Evolutionary conservation across 129 eudicot genomes (phyloP).

Genomic region (Kitagawia praeruptora): DNA sequence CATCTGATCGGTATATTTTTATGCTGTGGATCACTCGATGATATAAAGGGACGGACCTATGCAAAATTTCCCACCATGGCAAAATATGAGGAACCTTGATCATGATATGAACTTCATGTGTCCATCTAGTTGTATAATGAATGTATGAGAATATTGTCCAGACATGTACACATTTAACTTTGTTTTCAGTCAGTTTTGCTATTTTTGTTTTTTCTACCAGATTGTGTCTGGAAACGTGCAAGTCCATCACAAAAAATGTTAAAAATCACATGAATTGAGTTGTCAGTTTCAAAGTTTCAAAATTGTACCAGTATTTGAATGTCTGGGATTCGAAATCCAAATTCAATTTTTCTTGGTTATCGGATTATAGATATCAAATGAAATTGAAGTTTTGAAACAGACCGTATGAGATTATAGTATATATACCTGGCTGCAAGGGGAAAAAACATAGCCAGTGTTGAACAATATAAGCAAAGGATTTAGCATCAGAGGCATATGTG

Average conservation of each 20-base stretch:
- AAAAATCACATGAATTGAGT: too few species aligned
- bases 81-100: background rate
- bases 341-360: too few species aligned
- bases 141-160: background rate
- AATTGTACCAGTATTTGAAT: too few species aligned
- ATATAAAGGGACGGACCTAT: background rate
- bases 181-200: background rate
- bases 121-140: background rate
- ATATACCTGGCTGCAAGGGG: too few species aligned
- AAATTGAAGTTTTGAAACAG: too few species aligned
- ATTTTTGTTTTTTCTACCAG: background rate
- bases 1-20: too few species aligned
- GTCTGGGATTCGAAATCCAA: too few species aligned
- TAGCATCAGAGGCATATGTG: background rate
- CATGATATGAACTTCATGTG: background rate
- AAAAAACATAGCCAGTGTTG: background rate
- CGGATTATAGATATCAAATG: too few species aligned
- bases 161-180: background rate
- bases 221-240: too few species aligned
- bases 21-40: too few species aligned
- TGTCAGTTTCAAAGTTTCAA: too few species aligned
- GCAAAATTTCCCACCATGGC: background rate
- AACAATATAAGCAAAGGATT: background rate
- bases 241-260: too few species aligned
- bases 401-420: background rate